phyloP scores from a whole-genome alignment of 129 eudicot genomes.

The Flaveria bidentis region DNA sequence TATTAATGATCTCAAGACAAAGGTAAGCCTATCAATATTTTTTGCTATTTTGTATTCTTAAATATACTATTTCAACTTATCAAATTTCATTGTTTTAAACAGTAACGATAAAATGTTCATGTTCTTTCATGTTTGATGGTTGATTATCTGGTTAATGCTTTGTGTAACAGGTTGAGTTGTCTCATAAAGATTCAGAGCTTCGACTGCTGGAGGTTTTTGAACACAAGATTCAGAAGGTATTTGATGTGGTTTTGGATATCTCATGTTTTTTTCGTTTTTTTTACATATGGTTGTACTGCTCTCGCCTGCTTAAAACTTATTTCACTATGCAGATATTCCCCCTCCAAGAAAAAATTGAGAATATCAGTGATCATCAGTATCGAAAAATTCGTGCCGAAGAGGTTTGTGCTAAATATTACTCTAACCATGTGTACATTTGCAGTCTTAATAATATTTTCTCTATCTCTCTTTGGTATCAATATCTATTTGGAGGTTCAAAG shows the following conservation, averaged over 20 bases:
- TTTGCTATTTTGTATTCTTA: no score
- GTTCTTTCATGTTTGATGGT: background rate
- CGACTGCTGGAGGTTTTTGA: constrained; percentile 76
- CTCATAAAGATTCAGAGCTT: constrained; percentile 71
- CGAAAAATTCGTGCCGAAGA: background rate
- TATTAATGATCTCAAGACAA: constrained; percentile 61
- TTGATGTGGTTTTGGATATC: background rate
- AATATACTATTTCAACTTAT: no score
- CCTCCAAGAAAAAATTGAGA: background rate
- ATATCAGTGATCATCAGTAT: background rate
- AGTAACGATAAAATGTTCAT: background rate
- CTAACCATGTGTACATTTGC: background rate
- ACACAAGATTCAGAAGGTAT: constrained; percentile 89
- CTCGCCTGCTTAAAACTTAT: background rate
- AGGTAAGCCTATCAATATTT: constrained; percentile 31
- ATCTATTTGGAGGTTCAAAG: background rate
- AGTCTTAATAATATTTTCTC: background rate
- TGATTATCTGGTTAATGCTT: background rate
- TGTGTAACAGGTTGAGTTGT: constrained; percentile 60
- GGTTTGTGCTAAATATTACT: background rate
- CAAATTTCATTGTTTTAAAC: background rate
- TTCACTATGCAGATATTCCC: background rate
- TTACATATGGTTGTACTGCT: background rate
- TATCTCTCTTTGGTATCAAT: background rate
- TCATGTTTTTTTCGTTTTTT: background rate